Evolutionary conservation across 2,329 filamentous ascomycete species (phyloP).

Genomic region (Pyrenophora graminea): DNA sequence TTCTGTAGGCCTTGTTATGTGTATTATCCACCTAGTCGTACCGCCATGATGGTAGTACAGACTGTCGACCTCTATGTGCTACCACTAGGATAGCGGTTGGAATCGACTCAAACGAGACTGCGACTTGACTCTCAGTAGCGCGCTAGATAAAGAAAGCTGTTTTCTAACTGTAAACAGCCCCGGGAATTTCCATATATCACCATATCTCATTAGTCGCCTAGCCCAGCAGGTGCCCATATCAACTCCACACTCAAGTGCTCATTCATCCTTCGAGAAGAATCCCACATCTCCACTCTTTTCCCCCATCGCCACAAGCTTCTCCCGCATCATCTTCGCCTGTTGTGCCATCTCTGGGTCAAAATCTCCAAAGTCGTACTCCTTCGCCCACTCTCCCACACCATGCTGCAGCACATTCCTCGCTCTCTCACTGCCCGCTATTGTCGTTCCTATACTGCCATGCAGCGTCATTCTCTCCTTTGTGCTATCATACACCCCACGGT

Average conservation of each 20-base stretch:
- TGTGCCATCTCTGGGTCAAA: slow-evolving; percentile 63
- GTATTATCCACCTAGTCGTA: no score
- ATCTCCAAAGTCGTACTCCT: slow-evolving; percentile 61
- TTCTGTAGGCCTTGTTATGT: no score
- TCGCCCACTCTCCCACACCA: slow-evolving; percentile 70
- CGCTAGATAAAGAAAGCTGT: no score
- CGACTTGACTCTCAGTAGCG: no score
- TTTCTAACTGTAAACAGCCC: no score
- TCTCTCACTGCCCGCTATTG: slow-evolving; percentile 58
- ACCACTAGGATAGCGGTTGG: no score
- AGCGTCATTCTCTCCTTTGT: slow-evolving; percentile 68
- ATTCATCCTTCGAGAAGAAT: slow-evolving; percentile 51
- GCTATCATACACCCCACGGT: slow-evolving; percentile 68
- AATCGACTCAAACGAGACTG: no score
- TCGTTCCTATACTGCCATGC: slow-evolving; percentile 72
- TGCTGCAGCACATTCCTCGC: slow-evolving; percentile 78
- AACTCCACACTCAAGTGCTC: neutral
- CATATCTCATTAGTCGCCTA: neutral
- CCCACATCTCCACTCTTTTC: slow-evolving; percentile 64
- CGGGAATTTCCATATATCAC: no score
- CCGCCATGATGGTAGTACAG: no score
- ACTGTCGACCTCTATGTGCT: no score
- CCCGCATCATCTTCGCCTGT: slow-evolving; percentile 67
- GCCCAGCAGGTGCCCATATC: neutral
- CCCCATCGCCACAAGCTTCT: slow-evolving; percentile 65